Evolutionary conservation across 768 basidiomycete genomes (phyloP), one percentile per base, ranked within the genome.

Genomic region (Serpula lacrymans): DNA sequence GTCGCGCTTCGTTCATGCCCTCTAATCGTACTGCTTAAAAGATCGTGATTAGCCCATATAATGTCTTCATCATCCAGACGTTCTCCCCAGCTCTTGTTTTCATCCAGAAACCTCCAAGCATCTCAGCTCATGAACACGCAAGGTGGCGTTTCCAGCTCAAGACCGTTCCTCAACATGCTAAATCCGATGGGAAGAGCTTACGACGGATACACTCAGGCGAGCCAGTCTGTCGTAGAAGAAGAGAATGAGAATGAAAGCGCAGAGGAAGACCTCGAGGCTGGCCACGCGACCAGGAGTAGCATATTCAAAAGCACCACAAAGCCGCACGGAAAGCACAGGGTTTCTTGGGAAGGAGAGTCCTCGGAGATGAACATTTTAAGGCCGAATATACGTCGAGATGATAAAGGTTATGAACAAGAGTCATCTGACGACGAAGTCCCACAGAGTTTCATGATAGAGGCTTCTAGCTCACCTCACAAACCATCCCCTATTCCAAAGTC

Each of bases 351-450:
- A 50, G 66, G 68, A 24, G 70, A 70, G 39, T 63, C 71, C 38
- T 74, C 78, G 38, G 76, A 80, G 55, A 70, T 75, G 71, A 74
- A 67, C 50, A 54, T 69, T 6, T 63, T 87, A 34, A 79, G 77
- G 44, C 86, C 86, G 37, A 88, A 87, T 61, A 83, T 82, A 50
- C 83, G 77, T 52, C 69, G 73, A 50, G 76, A 82, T 54, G 84
- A 86, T 62, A 70, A 64, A 55, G 67, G 70, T 20, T 72, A 80
- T 43, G 70, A 71, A 30, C 67, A 73, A 34, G 80, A 85, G 36
- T 73, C 74, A 21, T 85, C 83, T 6, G 88, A 91, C 50, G 88
- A 85, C 41, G 89, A 91, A 58, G 87, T 86, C 2, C 89, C 89
- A 0, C 82, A 85, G 55, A 86, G 84, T 56, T 84, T 91, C 53